Conservation (phyloP, 805 yeast genomes). For the Teunomyces lycoperdinae region DNA sequence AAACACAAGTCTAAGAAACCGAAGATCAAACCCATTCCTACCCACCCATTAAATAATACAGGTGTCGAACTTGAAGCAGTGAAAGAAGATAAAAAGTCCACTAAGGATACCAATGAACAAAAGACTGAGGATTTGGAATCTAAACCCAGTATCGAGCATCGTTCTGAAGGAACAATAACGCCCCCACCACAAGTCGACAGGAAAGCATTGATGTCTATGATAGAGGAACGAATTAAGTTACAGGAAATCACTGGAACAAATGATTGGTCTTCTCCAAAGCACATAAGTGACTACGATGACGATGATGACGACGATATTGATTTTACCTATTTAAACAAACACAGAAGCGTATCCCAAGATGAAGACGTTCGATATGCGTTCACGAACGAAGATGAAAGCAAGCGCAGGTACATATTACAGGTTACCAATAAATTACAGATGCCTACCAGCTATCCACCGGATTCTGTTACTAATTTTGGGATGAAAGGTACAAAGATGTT, state of each 20-base stretch:
- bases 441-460: slow-evolving; percentile 6
- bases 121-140: not conserved
- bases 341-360: not conserved
- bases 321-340: slow-evolving; percentile 6
- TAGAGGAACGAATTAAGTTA: not conserved
- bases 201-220: not conserved
- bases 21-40: slow-evolving; percentile 5
- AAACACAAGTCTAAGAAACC: slow-evolving; percentile 6
- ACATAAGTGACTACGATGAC: slow-evolving; percentile 7
- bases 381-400: slow-evolving; percentile 20
- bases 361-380: slow-evolving; percentile 18
- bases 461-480: slow-evolving; percentile 10
- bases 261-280: not conserved
- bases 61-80: not conserved
- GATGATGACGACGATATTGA: slow-evolving; percentile 14
- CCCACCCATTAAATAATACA: not conserved
- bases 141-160: not conserved
- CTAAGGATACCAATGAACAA: not conserved
- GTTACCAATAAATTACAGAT: slow-evolving; percentile 27
- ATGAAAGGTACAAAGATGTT: slow-evolving; percentile 29
- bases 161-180: slow-evolving; percentile 2
- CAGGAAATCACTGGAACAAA: not conserved
- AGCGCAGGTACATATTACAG: slow-evolving; percentile 27
- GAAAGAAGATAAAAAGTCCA: not conserved
- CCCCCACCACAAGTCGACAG: slow-evolving; percentile 10